Evolutionary conservation across 768 basidiomycete genomes (phyloP), one percentile per base, ranked within the genome.

Genomic region (Panellus pusillus): DNA sequence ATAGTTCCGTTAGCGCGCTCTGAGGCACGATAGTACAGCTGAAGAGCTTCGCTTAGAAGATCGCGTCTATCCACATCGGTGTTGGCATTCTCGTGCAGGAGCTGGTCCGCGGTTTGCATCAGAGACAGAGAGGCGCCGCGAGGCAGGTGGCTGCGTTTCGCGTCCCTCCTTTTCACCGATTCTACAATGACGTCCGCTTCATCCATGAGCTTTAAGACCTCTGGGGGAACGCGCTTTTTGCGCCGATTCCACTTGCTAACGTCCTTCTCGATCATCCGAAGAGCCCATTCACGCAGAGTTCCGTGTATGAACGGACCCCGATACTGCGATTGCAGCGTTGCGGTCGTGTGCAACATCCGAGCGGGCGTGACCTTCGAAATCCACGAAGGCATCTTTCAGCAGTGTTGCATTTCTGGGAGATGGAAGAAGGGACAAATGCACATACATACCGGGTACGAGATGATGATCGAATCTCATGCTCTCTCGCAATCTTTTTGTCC

Each of bases 251-350:
- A 40, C 39, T 40, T 40, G 19, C n/a, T 20, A 18, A 45, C 47
- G n/a, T 55, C 39, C 19, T 40, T 55, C 19, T 35, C 4, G 1
- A 46, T n/a, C 48, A 50, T 45, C 3, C 54, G 54, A n/a, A 55
- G 24, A 6, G 54, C 48, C 54, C 54, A 55, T 27, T 55, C 49
- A 12, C 49, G 54, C 7, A 55, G 35, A 14, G 54, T 55, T 1
- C 54, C 54, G 42, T 55, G 54, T 47, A 44, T 43, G 19, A 18
- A 24, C 14, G 35, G 20, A 13, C 53, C 47, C 9, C 53, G 53
- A 36, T 54, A 50, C 12, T 36, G 46, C 7, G 14, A 15, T 2
- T 36, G 17, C 44, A 18, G 17, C 4, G 44, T 11, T 6, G 19
- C 9, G 18, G 41, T 42, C 18, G 41, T 20, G 27, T 19, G 27